Evolutionary conservation across 352 stramenopile genomes (phyloP).

Genomic region (Phytopythium ostracodes): DNA sequence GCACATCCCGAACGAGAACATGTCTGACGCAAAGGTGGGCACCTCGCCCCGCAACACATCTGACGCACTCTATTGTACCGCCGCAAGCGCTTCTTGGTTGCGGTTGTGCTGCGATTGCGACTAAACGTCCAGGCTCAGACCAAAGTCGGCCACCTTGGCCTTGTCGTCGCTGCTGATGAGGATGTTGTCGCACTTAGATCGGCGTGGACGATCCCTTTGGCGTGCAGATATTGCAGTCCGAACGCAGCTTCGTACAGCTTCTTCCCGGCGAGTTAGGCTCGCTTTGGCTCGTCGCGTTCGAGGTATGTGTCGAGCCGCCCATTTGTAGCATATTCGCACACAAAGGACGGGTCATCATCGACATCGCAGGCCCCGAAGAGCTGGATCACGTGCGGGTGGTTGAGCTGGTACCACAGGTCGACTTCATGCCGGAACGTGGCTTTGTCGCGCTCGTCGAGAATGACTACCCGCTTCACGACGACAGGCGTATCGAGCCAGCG

Average conservation of each 20-base stretch:
- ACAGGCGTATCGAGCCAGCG: conserved; percentile 9
- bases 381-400: conserved; percentile 24
- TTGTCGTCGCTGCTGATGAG: conserved; percentile 9
- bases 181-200: conserved; percentile 29
- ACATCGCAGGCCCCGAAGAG: conserved; percentile 27
- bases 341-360: conserved; percentile 14
- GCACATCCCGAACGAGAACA: conserved; percentile 13
- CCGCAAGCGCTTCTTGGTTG: background rate
- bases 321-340: conserved; percentile 15
- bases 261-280: conserved; percentile 6
- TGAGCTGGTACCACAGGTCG: conserved; percentile 20
- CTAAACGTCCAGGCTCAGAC: conserved; percentile 7
- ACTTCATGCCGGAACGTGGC: conserved; percentile 18
- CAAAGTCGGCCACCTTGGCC: conserved; percentile 18
- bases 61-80: conserved; percentile 9
- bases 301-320: conserved; percentile 4
- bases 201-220: conserved; percentile 14
- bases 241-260: conserved; percentile 18
- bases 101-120: background rate
- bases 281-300: background rate
- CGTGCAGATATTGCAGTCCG: conserved; percentile 16
- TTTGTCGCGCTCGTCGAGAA: conserved; percentile 10
- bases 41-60: conserved; percentile 5
- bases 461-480: conserved; percentile 10
- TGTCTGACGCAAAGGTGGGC: conserved; percentile 5